Evolutionary conservation across 1,284 basidiomycete species (phyloP), one percentile per base, ranked within the genome.

Genomic region (Ganoderma boninense): DNA sequence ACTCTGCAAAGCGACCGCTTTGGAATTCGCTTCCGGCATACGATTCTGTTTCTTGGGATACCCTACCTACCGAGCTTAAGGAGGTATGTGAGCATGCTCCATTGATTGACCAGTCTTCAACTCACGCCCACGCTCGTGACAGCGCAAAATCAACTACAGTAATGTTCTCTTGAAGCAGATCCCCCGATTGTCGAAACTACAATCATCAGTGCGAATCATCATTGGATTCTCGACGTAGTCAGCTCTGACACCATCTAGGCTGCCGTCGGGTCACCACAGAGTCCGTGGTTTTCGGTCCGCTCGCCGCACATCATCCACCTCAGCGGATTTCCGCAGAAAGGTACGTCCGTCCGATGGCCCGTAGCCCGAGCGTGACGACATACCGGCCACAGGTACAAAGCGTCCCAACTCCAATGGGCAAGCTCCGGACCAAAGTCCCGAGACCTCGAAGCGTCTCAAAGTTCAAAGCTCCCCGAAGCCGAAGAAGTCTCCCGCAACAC

Each of bases 21-120:
- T 90, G 84, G 78, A 94, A 94, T 77, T 79, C 79, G 16, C 80
- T 81, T 1, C 80, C 86, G 2, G 74, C 79, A 10, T 78, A 92
- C 29, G 93, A 94, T 77, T 78, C 79, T n/a, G 79, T 89, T 11
- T 85, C 84, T 4, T 94, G 92, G 93, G 86, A 89, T n/a, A 83
- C 84, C 1, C 77, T 94, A 1, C 88, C 92, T 0, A 62, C 73
- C 5, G 92, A 93, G 77, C 76, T 94, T 26, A 87, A 84, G 66
- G 92, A 91, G 83, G 92, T 89, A 23, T 20, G 81, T 76, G 18
- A 69, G 7, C 2, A 6, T 66, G 29, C 6, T 40, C 71, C 68
- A 42, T 65, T n/a, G 26, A 2, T 20, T 14, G 26, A 10, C 11
- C 20, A 29, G 16, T 6, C 14, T 42, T 64, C 20, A 52, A 18